These are phyloP conservation scores for Backusella mclennaniae DNA, from an alignment of 192 early-diverging fungal genomes.

Conservation along the genomic window DNA sequence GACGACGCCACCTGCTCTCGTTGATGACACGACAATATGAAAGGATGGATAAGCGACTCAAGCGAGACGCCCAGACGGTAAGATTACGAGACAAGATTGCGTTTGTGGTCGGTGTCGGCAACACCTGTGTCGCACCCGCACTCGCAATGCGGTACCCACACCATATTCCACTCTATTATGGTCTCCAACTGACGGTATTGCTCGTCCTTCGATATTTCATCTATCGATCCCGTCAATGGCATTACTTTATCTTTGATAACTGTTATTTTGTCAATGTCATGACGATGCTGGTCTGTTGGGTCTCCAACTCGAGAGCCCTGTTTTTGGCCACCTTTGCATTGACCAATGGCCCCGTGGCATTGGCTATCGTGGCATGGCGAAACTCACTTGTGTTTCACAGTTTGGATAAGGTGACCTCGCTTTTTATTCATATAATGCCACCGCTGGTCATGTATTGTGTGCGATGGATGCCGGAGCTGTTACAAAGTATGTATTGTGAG, in stretches of 20 bases:
- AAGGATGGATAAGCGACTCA: constrained; percentile 25
- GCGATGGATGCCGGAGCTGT: constrained; percentile 50
- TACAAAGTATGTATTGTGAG: neutral
- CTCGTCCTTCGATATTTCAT: constrained; percentile 48
- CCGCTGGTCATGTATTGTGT: constrained; percentile 52
- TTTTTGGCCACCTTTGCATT: constrained; percentile 42
- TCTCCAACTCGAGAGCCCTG: constrained; percentile 36
- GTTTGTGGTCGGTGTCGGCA: constrained; percentile 63
- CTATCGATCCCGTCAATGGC: constrained; percentile 52
- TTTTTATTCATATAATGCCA: constrained; percentile 64
- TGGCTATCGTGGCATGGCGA: constrained; percentile 60
- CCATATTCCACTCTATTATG: constrained; percentile 53
- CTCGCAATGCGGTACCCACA: constrained; percentile 46
- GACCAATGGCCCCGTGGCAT: constrained; percentile 60
- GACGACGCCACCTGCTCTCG: constrained; percentile 1
- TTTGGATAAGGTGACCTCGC: constrained; percentile 63
- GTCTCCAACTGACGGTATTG: constrained; percentile 39
- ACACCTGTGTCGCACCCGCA: constrained; percentile 59
- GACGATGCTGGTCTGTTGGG: constrained; percentile 50
- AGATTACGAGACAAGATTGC: constrained; percentile 58
- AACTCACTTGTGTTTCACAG: constrained; percentile 58
- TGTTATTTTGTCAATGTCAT: constrained; percentile 62
- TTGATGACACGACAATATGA: constrained; percentile 18
- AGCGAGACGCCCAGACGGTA: constrained; percentile 39
- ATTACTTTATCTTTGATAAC: constrained; percentile 60